Evolutionary conservation across 441 rosid species (phyloP), one percentile per base, ranked within the genome.

Genomic region (Arabidopsis hybrid): DNA sequence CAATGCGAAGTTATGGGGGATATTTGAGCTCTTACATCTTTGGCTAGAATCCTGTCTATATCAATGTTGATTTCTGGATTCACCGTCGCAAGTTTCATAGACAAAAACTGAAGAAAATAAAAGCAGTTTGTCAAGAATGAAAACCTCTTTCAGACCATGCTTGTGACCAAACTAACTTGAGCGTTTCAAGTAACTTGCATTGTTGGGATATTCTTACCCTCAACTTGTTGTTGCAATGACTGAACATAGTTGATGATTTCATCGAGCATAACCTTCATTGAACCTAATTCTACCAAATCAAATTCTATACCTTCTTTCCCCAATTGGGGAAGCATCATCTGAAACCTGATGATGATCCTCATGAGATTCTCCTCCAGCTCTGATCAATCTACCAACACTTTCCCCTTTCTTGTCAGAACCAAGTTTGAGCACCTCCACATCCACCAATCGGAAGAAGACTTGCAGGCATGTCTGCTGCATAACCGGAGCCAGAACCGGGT

Each of bases 1-100:
- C 18, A 32, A 8, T 32, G 51, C 42, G 31, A 70, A 18, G 26
- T 61, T 10, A 18, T 49, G 59, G 16, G 36, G 26, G 17, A 14
- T 18, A n/a, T 60, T 6, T 13, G 55, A 80, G 42, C 42, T 67
- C 97, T 91, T 87, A 92, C 97, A 78, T 95, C 97, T 86, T 87
- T 89, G 4, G 97, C 86, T 2, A 91, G 84, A 76, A 91, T 71
- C 84, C 90, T 88, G 83, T 92, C 97, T 46, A 88, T 70, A 63
- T 89, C 96, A 55, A 85, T 56, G 82, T 86, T 82, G 69, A 92
- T 52, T 66, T 88, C 99, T 8, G 97, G 99, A 80, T 89, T 89
- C 65, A 95, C 96, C 14, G 99, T 89, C 31, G 97, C 85, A 26
- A 95, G 99, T 85, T 92, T 95, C 99, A 95, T 95, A 3, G 97